Conservation (phyloP, 2,329 filamentous ascomycete species). For the Hypoxylon sp. region DNA sequence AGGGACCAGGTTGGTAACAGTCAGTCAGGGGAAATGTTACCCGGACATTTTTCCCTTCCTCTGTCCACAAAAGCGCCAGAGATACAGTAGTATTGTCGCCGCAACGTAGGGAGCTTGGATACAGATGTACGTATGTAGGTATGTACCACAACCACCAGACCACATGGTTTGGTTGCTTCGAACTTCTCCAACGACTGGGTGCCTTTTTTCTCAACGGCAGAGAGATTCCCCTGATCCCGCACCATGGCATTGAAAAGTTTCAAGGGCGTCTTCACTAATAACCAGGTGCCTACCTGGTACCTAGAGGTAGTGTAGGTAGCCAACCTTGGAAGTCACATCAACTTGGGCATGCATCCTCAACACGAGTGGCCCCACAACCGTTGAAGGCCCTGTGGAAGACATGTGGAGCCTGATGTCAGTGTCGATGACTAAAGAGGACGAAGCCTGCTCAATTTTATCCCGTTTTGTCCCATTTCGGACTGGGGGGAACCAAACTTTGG, state of each 20-base stretch:
- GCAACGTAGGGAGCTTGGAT: conserved; percentile 40
- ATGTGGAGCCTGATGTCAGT: conserved; percentile 45
- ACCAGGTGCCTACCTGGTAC: not conserved
- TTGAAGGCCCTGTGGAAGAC: conserved; percentile 34
- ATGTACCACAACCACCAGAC: conserved; percentile 45
- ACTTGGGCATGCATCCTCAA: conserved; percentile 38
- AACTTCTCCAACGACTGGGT: conserved; percentile 34
- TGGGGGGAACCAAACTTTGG: conserved; percentile 39
- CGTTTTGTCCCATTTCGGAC: conserved; percentile 38
- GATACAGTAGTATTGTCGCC: conserved; percentile 46
- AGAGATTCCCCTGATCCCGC: conserved; percentile 39
- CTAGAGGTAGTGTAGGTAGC: too few relatives aligned
- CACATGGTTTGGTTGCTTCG: conserved; percentile 53
- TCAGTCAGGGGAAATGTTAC: conserved; percentile 47
- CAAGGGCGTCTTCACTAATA: conserved; percentile 33
- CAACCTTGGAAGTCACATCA: conserved; percentile 23
- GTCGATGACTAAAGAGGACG: conserved; percentile 40
- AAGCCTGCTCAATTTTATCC: conserved; percentile 37
- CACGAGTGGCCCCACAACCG: conserved; percentile 41
- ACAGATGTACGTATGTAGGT: conserved; percentile 27
- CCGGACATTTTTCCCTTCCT: conserved; percentile 43
- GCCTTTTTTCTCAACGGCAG: conserved; percentile 16
- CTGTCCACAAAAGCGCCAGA: conserved; percentile 38
- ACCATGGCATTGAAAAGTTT: conserved; percentile 36
- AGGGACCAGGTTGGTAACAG: conserved; percentile 42